Percentiles rank a stretch among this genome's conserved stretches.
phyloP scores from a whole-genome alignment of 2,329 filamentous ascomycete species.

The Karstenula rhodostoma region DNA sequence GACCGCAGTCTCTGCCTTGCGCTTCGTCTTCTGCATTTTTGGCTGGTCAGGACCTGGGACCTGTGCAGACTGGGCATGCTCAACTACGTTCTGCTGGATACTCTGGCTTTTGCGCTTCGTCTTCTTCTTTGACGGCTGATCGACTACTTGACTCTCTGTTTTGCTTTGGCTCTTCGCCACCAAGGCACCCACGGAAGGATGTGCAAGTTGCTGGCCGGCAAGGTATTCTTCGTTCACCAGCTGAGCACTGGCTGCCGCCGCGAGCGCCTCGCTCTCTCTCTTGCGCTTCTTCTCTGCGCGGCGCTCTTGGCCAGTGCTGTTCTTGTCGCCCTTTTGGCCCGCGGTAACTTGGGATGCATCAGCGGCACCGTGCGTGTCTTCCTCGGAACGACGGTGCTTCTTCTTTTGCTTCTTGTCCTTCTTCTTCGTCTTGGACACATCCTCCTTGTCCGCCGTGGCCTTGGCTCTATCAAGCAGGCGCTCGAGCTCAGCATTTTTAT shows the following conservation, averaged over 20 bases:
- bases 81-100: not conserved
- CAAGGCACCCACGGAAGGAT: no score
- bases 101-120: conserved; percentile 12
- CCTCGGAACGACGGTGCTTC: conserved; percentile 27
- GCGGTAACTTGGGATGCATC: not conserved
- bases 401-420: conserved; percentile 14
- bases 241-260: not conserved
- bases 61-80: not conserved
- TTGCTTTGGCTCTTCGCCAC: no score
- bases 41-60: not conserved
- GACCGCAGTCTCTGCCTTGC: not conserved
- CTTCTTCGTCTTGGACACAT: not conserved
- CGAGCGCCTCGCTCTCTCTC: conserved; percentile 11
- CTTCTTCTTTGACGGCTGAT: conserved; percentile 17
- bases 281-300: conserved; percentile 19
- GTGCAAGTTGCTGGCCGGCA: conserved; percentile 15
- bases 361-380: not conserved
- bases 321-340: conserved; percentile 12
- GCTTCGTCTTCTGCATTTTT: conserved; percentile 12
- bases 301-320: not conserved
- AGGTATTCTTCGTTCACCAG: conserved; percentile 10
- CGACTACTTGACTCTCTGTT: not conserved
- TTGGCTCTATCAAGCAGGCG: not conserved
- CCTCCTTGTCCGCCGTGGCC: not conserved
- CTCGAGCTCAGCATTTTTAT: conserved; percentile 1